A percentile compares a stretch with the other conserved stretches of the same genome.
Conservation (phyloP, 805 yeast species). For the Blastobotrys attinorum region DNA sequence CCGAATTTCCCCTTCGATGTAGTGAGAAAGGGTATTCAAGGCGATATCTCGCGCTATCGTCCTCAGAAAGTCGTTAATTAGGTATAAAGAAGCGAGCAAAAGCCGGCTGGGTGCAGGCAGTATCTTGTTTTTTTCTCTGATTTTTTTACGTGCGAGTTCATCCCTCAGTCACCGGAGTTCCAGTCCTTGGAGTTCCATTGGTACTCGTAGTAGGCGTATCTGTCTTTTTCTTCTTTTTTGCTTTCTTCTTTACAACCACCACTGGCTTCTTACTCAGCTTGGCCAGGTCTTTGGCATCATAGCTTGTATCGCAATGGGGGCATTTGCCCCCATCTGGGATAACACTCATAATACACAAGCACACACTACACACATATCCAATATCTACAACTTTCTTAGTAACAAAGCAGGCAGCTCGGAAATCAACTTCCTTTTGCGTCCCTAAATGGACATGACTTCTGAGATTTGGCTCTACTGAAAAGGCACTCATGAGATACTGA, state of each 20-base stretch:
- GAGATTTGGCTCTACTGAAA: conserved; percentile 77
- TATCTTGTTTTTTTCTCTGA: no score
- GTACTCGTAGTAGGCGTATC: background rate
- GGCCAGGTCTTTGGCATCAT: conserved; percentile 55
- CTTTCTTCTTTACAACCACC: conserved; percentile 35
- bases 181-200: background rate
- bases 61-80: no score
- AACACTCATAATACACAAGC: conserved; percentile 55
- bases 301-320: conserved; percentile 79
- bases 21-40: conserved; percentile 9
- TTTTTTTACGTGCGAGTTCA: no score
- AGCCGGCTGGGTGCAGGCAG: no score
- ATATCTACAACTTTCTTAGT: conserved; percentile 88
- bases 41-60: no score
- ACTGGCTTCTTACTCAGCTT: conserved; percentile 55
- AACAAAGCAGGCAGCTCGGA: conserved; percentile 87
- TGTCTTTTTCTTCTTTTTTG: conserved; percentile 27
- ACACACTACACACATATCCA: conserved; percentile 92
- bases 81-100: no score
- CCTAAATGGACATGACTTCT: conserved; percentile 74
- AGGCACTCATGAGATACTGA: conserved; percentile 74
- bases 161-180: no score
- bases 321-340: conserved; percentile 58
- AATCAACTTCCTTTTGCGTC: conserved; percentile 78
- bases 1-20: conserved; percentile 16